Percentiles rank a stretch among this genome's conserved stretches.
These are phyloP conservation scores for Hura crepitans DNA, from an alignment of 441 rosid species.

Conservation along the genomic window DNA sequence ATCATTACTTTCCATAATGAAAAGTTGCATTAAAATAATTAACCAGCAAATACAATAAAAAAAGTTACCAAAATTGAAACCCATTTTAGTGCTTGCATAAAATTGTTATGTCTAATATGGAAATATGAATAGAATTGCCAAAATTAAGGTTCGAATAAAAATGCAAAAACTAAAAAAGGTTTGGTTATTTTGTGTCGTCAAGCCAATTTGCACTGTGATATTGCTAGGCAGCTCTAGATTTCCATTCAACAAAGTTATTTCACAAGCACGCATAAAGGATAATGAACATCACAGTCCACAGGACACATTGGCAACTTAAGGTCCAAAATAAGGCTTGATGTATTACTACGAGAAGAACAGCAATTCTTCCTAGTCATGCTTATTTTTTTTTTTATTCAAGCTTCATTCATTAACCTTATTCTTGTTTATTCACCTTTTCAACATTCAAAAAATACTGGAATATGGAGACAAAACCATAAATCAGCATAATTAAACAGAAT, in stretches of 20 bases:
- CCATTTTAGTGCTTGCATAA: background rate
- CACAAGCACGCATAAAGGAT: background rate
- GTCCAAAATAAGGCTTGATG: background rate
- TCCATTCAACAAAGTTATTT: background rate
- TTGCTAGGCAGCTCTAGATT: background rate
- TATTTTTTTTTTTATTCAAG: background rate
- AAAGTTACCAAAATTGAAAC: background rate
- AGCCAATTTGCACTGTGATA: background rate
- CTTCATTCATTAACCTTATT: slow-evolving; percentile 4
- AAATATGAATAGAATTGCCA: background rate
- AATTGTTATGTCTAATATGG: too few relatives aligned
- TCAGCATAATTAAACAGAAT: background rate
- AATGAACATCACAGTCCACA: background rate
- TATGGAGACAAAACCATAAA: background rate
- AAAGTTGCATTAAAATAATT: background rate
- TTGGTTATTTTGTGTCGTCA: background rate
- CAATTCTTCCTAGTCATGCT: background rate
- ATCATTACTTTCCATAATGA: background rate
- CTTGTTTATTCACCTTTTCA: background rate
- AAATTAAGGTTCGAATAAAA: background rate
- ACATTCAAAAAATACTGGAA: background rate
- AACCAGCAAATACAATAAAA: background rate
- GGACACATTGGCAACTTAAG: background rate
- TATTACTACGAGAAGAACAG: background rate
- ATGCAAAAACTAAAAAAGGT: too few relatives aligned